A percentile compares a stretch with the other conserved stretches of the same genome.
These are phyloP conservation scores for Geotrichum bryndzae DNA, from an alignment of 1,139 yeast species.

Conservation along the genomic window DNA sequence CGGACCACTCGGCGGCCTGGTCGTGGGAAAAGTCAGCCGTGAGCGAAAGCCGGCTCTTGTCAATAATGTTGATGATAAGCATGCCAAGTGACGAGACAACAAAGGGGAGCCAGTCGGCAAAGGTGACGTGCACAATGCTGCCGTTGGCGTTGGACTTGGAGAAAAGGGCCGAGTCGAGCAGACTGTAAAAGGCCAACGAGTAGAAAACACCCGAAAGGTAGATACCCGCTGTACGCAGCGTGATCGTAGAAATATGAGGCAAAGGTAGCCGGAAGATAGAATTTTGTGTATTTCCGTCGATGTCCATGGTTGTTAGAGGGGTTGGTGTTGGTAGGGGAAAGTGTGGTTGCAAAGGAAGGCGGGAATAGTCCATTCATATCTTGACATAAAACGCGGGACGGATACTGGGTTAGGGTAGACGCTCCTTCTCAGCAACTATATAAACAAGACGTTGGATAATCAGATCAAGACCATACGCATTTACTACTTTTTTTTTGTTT, in stretches of 20 bases:
- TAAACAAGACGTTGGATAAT: too few relatives aligned
- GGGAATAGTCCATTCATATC: background rate
- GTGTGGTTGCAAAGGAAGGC: background rate
- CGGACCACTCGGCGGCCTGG: slow-evolving; percentile 76
- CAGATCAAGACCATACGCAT: too few relatives aligned
- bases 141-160: slow-evolving; percentile 75
- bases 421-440: too few relatives aligned
- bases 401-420: too few relatives aligned
- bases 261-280: slow-evolving; percentile 27
- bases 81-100: slow-evolving; percentile 85
- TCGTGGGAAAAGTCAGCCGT: slow-evolving; percentile 26
- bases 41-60: slow-evolving; percentile 60
- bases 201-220: slow-evolving; percentile 70
- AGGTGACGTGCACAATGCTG: slow-evolving; percentile 76
- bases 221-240: slow-evolving; percentile 68
- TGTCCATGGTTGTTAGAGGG: background rate
- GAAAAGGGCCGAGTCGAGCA: slow-evolving; percentile 82
- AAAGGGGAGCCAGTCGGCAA: slow-evolving; percentile 89
- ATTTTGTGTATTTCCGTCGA: background rate
- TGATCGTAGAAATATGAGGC: slow-evolving; percentile 49
- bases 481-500: too few relatives aligned
- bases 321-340: background rate
- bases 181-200: slow-evolving; percentile 84
- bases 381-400: too few relatives aligned
- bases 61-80: slow-evolving; percentile 86